phyloP scores from a whole-genome alignment of 495 filamentous ascomycete genomes.

The Staphylotrichum longicolle region DNA sequence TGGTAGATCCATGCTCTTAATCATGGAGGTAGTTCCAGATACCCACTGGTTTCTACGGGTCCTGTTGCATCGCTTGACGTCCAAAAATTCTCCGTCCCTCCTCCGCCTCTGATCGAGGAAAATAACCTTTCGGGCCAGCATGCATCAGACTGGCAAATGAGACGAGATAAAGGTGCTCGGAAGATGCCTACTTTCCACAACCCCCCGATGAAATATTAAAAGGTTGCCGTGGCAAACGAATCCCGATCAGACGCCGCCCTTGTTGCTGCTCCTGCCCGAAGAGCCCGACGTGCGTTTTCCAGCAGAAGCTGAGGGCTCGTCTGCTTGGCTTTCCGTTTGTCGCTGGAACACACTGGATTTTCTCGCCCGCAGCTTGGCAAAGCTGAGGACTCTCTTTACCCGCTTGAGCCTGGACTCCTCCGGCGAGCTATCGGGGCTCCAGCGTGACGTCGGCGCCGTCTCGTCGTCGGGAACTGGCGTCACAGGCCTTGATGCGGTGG shows the following conservation, averaged over 20 bases:
- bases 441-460: slow-evolving; percentile 7
- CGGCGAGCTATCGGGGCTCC: slow-evolving; percentile 24
- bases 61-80: too few species aligned
- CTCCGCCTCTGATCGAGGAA: background rate
- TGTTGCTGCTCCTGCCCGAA: slow-evolving; percentile 1
- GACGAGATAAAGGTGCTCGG: too few species aligned
- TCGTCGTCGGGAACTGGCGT: slow-evolving; percentile 4
- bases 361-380: slow-evolving; percentile 8
- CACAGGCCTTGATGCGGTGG: background rate
- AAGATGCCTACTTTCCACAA: too few species aligned
- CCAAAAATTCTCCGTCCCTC: background rate
- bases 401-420: background rate
- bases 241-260: background rate
- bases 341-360: background rate
- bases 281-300: background rate
- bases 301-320: background rate
- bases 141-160: too few species aligned
- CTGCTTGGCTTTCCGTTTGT: background rate
- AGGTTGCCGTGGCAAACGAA: background rate
- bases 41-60: too few species aligned
- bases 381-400: slow-evolving; percentile 10
- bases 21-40: too few species aligned
- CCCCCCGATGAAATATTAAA: too few species aligned
- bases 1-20: too few species aligned
- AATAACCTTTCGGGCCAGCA: background rate